Base-by-base conservation (phyloP, 768 basidiomycete genomes). In the Boletus subcaerulescens region DNA sequence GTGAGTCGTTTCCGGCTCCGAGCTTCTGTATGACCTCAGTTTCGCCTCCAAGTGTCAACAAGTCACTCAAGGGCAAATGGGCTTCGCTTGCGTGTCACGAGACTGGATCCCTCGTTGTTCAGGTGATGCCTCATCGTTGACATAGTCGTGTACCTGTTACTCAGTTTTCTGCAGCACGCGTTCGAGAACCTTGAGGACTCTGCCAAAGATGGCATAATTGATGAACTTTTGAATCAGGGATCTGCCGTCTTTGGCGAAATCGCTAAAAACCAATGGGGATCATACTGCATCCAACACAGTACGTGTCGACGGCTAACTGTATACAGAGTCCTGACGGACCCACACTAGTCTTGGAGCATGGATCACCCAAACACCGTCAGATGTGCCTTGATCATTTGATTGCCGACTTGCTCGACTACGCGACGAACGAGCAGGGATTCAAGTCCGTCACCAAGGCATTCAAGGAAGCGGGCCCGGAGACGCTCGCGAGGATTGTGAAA, bases 41-140 rank as follows among this genome's bases (percentile, higher is more conserved):
- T 54, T 50, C 31, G 17, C 52, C 7, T 50, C 2, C 17, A 61
- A 93, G 91, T 57, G 91, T 93, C 61, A 93, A 93, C 71, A 89
- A 86, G 60, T 89, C 91, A 0, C 74, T 93, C 58, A 88, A 89
- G 62, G 91, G 91, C 18, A 90, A 91, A 65, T 93, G 91, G 91
- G 91, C 91, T 0, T 81, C 89, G 11, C 79, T 93, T 42, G 91
- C 91, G 12, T 93, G 91, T 64, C 91, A 93, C 63, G 91, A 93
- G 72, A 93, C 91, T 0, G 91, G 91, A 9, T 93, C 90, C 18
- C 80, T 93, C 24, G 90, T 93, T 45, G 90, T 92, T 45, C 90
- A 91, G 80, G 90, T 90, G 63, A 55, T 71, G 48, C 24, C 20
- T 17, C 15, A 24, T 48, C 31, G 14, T 29, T 22, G 36, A 44